Evolutionary conservation across 192 early-diverging fungal genomes (phyloP), one percentile per base, ranked within the genome.

Genomic region (Podila minutissima): DNA sequence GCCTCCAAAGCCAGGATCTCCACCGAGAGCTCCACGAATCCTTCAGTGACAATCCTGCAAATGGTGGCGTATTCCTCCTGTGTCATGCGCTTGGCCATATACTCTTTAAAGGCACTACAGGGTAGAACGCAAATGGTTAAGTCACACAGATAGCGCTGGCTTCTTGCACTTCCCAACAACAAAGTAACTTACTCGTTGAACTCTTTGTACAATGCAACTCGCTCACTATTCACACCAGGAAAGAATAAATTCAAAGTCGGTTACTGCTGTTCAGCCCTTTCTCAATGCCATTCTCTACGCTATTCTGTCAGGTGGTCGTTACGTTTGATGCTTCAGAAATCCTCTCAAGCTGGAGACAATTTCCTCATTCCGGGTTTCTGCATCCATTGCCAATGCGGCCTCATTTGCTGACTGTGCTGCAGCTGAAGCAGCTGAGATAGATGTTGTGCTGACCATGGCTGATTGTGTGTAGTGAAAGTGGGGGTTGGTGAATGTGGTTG

Each of bases 311-410:
- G 6, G 13, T n/a, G 20, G n/a, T 55, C 24, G 20, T 62, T 51
- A 81, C 77, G 71, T 81, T 46, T 81, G 77, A 17, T 81, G 77
- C 62, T 81, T 81, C 19, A 81, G 62, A 48, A 81, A 81, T 53
- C 55, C 67, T 31, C 77, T 59, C 49, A 81, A 49, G 20, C 71
- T 73, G 32, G 70, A 24, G 0, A 81, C 63, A 55, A 81, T 81
- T 53, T 81, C 71, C 59, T 73, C 55, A 32, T 73, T 69, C n/a
- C 70, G 70, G n/a, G 70, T 81, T 31, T 81, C 77, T 0, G 59
- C 62, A 46, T 81, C 77, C 66, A 73, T 67, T 0, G 59, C 53
- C 4, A 69, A 48, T 55, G 53, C 53, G n/a, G n/a, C 3, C 15
- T 62, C 66, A 13, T 60, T 69, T 12, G 46, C 17, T 13, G 46